These are phyloP conservation scores for Ganoderma sp. DNA, from an alignment of 1,284 basidiomycete genomes.

Conservation along the genomic window DNA sequence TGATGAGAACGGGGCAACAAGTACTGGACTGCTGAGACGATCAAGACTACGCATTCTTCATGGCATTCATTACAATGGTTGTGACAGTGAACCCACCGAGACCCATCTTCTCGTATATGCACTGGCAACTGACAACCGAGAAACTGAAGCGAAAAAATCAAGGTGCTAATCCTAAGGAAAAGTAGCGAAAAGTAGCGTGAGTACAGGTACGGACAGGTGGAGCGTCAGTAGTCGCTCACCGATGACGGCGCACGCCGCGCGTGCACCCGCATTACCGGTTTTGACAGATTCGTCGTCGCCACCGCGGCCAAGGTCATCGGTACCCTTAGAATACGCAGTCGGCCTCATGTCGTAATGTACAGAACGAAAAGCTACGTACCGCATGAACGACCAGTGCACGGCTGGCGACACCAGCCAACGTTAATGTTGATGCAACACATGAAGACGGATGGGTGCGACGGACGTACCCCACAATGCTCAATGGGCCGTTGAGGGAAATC, in stretches of 20 bases:
- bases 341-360: neutral
- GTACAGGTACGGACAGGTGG: neutral
- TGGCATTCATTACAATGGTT: slow-evolving; percentile 3
- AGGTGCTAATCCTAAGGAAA: neutral
- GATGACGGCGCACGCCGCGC: slow-evolving; percentile 79
- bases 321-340: slow-evolving; percentile 51
- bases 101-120: neutral
- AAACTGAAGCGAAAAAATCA: neutral
- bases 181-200: neutral
- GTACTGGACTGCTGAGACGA: neutral
- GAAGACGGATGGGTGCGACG: neutral
- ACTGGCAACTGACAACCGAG: neutral
- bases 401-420: slow-evolving; percentile 37
- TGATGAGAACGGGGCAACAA: neutral
- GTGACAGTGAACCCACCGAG: neutral
- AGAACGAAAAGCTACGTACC: neutral
- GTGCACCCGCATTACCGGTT: slow-evolving; percentile 76
- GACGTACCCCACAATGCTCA: slow-evolving; percentile 72
- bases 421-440: neutral
- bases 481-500: slow-evolving; percentile 72
- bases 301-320: slow-evolving; percentile 78
- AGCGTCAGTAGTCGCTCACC: slow-evolving; percentile 46
- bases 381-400: slow-evolving; percentile 39
- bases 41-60: neutral
- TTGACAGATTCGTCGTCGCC: slow-evolving; percentile 68